Base-by-base conservation (phyloP, 2,329 filamentous ascomycete species). In the Fusarium chaquense region DNA sequence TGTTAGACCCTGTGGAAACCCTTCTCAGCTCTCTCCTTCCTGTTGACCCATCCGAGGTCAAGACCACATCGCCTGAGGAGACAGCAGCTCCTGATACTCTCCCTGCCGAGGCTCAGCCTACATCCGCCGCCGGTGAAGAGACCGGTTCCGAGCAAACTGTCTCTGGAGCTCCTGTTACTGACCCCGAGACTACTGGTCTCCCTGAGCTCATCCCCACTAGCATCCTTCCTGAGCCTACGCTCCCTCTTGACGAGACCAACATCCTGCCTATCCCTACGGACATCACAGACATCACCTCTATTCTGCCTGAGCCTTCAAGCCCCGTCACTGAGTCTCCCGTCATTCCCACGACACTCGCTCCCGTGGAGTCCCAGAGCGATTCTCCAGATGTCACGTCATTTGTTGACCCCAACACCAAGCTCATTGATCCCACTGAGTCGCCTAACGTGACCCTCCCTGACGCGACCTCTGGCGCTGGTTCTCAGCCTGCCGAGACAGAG, bases 1-100 rank as follows among this genome's bases (percentile, higher is more conserved):
- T 76, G 5, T 51, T 75, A 44, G 70, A 74, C 35, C 73, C 76
- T 16, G 56, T 76, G n/a, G 46, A 60, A 13, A 70, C 73, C 13
- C 38, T 73, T 28, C 22, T 76, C 28, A 64, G 57, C 35, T 71
- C 59, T 8, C 43, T 74, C 20, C 45, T 75, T 30, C 69, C 69
- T 32, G 53, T 43, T 16, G 60, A 63, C 5, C 52, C 67, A 9
- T 45, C 35, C 10, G 40, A 49, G 18, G 62, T 44, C 36, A 46
- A 70, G 40, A 43, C 45, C 20, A 69, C 61, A 12, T 60, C 54
- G 5, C 60, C 60, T 9, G 58, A 63, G 16, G 59, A 58, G 22
- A 62, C 65, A 6, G 49, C 59, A 13, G 24, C 50, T 20, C 47
- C 47, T 16, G 47, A 28, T 18, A 38, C 33, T 38, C 47, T 20